Evolutionary conservation across 2,329 filamentous ascomycete genomes (phyloP), one percentile per base, ranked within the genome.

Genomic region (Fusarium acutatum): DNA sequence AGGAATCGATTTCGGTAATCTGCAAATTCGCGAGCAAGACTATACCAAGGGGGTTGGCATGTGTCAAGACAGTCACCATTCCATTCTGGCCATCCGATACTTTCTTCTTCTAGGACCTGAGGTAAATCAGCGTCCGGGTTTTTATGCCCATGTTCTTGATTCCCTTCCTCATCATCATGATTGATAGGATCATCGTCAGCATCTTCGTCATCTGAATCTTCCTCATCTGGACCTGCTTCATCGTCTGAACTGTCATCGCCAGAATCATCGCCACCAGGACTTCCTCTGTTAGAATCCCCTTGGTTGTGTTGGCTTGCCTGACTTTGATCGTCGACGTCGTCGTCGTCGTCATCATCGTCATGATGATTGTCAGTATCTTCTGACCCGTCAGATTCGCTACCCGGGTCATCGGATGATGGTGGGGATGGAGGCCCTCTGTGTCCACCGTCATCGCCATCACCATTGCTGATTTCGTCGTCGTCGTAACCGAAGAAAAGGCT

Each of bases 31-130:
- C n/a, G 0, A 15, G 17, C 34, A 5, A 74, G 26, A 7, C 5
- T 5, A 1, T 30, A 1, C 61, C 61, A 72, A 26, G 10, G 41
- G 6, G 68, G 59, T 0, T 53, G 38, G 18, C 72, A 75, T 22
- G 66, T 67, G 7, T 15, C 6, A 6, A 20, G 0, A 28, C 72
- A 75, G 2, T 18, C 7, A 1, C 24, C 24, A 17, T 49, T 3
- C 62, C 69, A 75, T 1, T 37, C 40, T 43, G 68, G 68, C 22
- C 22, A 2, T 14, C 2, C 1, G 2, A 65, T 17, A 0, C 1
- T 4, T 10, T 69, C 71, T 30, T 62, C 63, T 1, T 1, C 12
- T 0, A 74, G 63, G 8, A 18, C 59, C 20, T 61, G 9, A 1
- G 1, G 7, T 7, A 70, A 7, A 1, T 5, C 18, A 0, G 11